Evolutionary conservation across 2,329 filamentous ascomycete genomes (phyloP), one percentile per base, ranked within the genome.

Genomic region (Colletotrichum limetticola): DNA sequence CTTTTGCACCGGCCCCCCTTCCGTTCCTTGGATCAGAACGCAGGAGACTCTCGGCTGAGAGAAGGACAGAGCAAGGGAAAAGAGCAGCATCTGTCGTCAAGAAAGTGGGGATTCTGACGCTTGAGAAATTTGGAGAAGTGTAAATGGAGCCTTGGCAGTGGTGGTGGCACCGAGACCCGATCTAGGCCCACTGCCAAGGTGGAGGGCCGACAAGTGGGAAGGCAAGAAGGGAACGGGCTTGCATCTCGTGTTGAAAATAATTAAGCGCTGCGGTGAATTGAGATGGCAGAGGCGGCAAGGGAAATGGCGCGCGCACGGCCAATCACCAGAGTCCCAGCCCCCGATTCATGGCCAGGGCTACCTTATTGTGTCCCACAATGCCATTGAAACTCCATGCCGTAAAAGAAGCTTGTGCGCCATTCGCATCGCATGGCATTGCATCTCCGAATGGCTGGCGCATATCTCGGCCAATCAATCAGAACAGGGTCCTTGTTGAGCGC

Each of bases 281-380:
- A 71, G 68, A 71, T 71, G 63, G 68, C 64, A 71, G 63, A 71
- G 63, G 68, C 62, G 56, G 68, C 63, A 71, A 71, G 46, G 12
- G 60, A 61, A 67, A 63, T 26, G 56, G 32, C 63, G 57, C 46
- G 19, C 56, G 57, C 64, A 61, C 49, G 56, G 46, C 68, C 68
- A 71, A 71, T 71, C 56, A 71, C 56, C 26, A 68, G 49, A 22
- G 57, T 19, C 26, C 68, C 32, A 61, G 26, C 49, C 49, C 35
- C 56, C 46, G 12, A 22, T 35, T n/a, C 30, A 28, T 67, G 46
- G 30, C 42, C 42, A 49, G 42, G 42, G 42, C 19, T 46, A 58
- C 14, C 49, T 56, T 52, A 37, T 49, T 49, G 19, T 49, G 42
- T 49, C 60, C 28, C 24, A 22, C 30, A 30, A 19, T 52, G 28